Conservation (phyloP, 129 eudicot species). For the Centella asiatica region DNA sequence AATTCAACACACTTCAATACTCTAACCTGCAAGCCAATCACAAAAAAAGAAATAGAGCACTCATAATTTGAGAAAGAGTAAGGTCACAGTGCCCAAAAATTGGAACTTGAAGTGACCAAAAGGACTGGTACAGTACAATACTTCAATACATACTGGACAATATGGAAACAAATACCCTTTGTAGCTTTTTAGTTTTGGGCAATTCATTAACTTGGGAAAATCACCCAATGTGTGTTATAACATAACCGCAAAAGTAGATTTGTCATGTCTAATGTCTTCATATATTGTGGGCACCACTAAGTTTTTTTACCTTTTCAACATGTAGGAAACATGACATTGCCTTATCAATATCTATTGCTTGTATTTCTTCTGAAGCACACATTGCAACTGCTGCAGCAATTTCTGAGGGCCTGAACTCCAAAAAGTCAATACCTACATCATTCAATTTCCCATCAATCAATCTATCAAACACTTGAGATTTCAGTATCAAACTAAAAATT, state of each 20-base stretch:
- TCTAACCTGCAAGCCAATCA: slow-evolving; percentile 31
- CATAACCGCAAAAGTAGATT: background rate
- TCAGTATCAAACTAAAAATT: background rate
- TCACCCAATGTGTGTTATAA: background rate
- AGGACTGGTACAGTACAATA: no score
- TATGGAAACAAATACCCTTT: no score
- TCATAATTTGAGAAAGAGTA: no score
- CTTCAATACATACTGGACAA: no score
- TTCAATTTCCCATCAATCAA: slow-evolving; percentile 24
- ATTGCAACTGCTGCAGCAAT: slow-evolving; percentile 62
- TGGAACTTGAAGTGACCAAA: no score
- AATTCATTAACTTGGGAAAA: background rate
- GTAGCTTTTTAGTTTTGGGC: no score
- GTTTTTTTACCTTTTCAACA: slow-evolving; percentile 40
- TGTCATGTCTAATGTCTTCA: background rate
- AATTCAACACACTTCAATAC: slow-evolving; percentile 41
- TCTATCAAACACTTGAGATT: slow-evolving; percentile 15
- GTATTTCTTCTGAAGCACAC: slow-evolving; percentile 33
- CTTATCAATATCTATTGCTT: slow-evolving; percentile 33
- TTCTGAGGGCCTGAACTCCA: slow-evolving; percentile 59
- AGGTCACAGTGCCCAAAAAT: no score
- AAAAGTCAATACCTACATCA: slow-evolving; percentile 52
- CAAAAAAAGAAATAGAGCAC: no score
- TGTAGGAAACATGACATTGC: slow-evolving; percentile 25
- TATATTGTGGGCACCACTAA: slow-evolving; percentile 15